Conservation (phyloP, 441 rosid genomes). For the Macaranga tanarius region DNA sequence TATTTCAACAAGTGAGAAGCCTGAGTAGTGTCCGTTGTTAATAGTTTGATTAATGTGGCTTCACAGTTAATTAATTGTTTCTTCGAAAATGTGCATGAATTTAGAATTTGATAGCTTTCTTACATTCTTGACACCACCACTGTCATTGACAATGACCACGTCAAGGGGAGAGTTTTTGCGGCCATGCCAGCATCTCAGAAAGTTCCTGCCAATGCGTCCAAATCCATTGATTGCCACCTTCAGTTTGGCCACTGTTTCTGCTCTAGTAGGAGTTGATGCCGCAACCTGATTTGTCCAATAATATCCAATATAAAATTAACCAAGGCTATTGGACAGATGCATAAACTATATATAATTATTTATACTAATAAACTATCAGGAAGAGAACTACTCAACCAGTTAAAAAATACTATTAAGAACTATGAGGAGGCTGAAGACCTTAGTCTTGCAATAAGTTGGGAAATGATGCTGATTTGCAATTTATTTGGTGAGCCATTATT, state of each 20-base stretch:
- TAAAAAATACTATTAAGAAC: neutral
- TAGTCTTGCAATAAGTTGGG: neutral
- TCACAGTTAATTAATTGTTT: neutral
- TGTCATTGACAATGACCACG: conserved; percentile 90
- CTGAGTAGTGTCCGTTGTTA: conserved; percentile 32
- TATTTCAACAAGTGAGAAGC: conserved; percentile 97
- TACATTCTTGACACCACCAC: conserved; percentile 98
- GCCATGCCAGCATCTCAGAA: conserved; percentile 97
- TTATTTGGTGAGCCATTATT: neutral
- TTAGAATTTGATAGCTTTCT: conserved; percentile 18
- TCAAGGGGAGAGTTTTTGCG: conserved; percentile 92
- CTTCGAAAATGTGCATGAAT: neutral
- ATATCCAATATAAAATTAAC: neutral
- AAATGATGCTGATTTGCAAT: neutral
- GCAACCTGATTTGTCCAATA: conserved; percentile 40
- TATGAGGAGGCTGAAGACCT: neutral
- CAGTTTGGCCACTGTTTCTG: conserved; percentile 75
- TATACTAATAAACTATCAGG: neutral
- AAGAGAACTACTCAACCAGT: no score
- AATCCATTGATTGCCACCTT: conserved; percentile 97
- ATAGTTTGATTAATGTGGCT: neutral
- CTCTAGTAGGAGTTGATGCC: conserved; percentile 51
- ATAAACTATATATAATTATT: neutral
- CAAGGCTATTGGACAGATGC: no score
- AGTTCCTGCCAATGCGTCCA: conserved; percentile 95